These are phyloP conservation scores for Aspergillus sp. DNA, from an alignment of 2,329 filamentous ascomycete genomes.

Conservation along the genomic window DNA sequence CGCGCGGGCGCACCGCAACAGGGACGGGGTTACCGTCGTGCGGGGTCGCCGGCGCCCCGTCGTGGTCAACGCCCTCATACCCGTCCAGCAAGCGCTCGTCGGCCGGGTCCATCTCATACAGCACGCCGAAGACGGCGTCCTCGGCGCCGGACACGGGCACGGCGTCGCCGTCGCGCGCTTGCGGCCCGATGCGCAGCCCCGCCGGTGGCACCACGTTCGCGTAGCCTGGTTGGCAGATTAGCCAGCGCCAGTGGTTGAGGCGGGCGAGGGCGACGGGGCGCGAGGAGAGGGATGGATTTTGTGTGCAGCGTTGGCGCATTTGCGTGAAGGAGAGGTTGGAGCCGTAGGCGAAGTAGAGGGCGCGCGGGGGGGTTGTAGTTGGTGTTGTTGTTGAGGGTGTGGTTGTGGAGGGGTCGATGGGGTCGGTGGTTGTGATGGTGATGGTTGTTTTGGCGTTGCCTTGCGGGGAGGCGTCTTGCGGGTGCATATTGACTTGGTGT, in stretches of 20 bases:
- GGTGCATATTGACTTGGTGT: neutral
- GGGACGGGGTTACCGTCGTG: conserved; percentile 10
- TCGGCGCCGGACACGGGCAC: conserved; percentile 22
- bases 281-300: conserved; percentile 31
- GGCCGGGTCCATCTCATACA: conserved; percentile 39
- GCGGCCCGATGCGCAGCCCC: conserved; percentile 20
- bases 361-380: conserved; percentile 13
- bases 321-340: conserved; percentile 44
- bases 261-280: conserved; percentile 39
- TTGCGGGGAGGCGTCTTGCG: neutral
- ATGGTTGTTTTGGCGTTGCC: conserved; percentile 1
- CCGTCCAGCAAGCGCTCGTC: conserved; percentile 39
- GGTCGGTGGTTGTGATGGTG: conserved; percentile 5
- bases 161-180: conserved; percentile 15
- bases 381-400: conserved; percentile 18
- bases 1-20: conserved; percentile 23
- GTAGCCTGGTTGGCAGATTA: conserved; percentile 43
- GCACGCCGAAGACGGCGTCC: conserved; percentile 37
- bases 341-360: conserved; percentile 46
- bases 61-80: conserved; percentile 37
- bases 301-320: conserved; percentile 38
- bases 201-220: conserved; percentile 39
- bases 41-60: conserved; percentile 9
- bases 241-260: conserved; percentile 40
- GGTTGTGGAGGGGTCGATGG: conserved; percentile 6